Evolutionary conservation across 495 filamentous ascomycete genomes (phyloP), one percentile per base, ranked within the genome.

Genomic region (Delitschia confertaspora): DNA sequence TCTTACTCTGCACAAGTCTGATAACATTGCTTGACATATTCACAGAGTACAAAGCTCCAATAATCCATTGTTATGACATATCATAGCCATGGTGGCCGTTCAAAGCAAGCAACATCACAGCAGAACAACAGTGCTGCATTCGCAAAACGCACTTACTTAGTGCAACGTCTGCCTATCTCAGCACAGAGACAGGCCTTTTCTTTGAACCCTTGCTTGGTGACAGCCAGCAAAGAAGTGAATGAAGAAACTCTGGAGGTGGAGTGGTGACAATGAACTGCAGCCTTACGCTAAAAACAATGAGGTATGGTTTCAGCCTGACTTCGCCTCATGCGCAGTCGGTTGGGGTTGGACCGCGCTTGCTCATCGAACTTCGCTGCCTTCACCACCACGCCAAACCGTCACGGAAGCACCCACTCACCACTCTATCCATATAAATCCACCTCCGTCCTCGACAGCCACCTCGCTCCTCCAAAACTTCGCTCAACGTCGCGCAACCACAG

Each of bases 321-420:
- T 26, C 25, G 19, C 45, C 20, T 22, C 27, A 33, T 10, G 37
- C 18, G 45, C 14, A 25, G 45, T 34, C 44, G 35, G 26, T 23
- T 34, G 22, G n/a, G n/a, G n/a, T n/a, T n/a, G n/a, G n/a, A n/a
- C n/a, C 33, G 9, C 14, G 44, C 4, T 29, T 30, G 7, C 32
- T 6, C 22, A n/a, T 33, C 29, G 16, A 8, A 10, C 38, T n/a
- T n/a, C n/a, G n/a, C n/a, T 49, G 38, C 46, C 46, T 49, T 43
- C 46, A 49, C 42, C 31, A n/a, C 11, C 40, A 6, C 23, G 20
- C 34, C 7, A 19, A 20, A 9, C 8, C 9, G 16, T n/a, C n/a
- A n/a, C n/a, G n/a, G n/a, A n/a, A 8, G 18, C 21, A 24, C 26
- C 38, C 47, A n/a, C 38, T 10, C 3, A 31, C 14, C n/a, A 23